These are phyloP conservation scores for Mycena rosella DNA, from an alignment of 768 basidiomycete genomes.

Conservation along the genomic window DNA sequence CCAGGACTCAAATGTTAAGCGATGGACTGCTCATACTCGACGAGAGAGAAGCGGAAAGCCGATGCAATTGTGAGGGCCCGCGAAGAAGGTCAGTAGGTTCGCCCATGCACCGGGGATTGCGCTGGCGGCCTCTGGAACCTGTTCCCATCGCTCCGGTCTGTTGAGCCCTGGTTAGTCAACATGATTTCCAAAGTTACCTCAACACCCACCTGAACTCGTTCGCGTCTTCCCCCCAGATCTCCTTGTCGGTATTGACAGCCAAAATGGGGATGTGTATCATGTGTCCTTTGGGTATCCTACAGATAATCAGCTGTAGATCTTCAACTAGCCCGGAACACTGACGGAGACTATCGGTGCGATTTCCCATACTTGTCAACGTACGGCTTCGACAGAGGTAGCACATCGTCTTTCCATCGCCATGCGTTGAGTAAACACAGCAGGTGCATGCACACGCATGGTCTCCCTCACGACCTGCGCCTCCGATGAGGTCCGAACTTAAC, in stretches of 20 bases:
- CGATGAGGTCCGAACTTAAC: not conserved
- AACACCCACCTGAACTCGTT: conserved; percentile 42
- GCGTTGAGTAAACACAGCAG: conserved; percentile 46
- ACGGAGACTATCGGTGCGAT: not conserved
- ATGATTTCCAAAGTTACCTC: not conserved
- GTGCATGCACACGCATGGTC: conserved; percentile 54
- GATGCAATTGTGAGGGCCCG: conserved; percentile 50
- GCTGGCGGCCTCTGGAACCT: conserved; percentile 55
- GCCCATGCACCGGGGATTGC: conserved; percentile 72
- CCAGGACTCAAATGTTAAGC: no score
- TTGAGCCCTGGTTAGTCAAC: not conserved
- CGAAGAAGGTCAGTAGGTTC: conserved; percentile 70
- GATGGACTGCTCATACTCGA: not conserved
- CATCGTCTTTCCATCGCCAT: conserved; percentile 48
- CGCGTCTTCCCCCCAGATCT: conserved; percentile 75
- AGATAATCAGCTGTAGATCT: no score
- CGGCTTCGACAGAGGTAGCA: conserved; percentile 50
- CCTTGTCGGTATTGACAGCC: conserved; percentile 63
- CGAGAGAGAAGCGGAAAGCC: conserved; percentile 8
- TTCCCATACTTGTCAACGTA: conserved; percentile 40
- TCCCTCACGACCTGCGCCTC: conserved; percentile 56
- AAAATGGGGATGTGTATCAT: conserved; percentile 63
- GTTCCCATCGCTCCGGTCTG: conserved; percentile 1
- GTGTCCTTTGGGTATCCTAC: conserved; percentile 47
- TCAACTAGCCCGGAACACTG: not conserved